These are phyloP conservation scores for Guadua angustifolia DNA, from an alignment of 176 grass and related monocot genomes.

Conservation along the genomic window DNA sequence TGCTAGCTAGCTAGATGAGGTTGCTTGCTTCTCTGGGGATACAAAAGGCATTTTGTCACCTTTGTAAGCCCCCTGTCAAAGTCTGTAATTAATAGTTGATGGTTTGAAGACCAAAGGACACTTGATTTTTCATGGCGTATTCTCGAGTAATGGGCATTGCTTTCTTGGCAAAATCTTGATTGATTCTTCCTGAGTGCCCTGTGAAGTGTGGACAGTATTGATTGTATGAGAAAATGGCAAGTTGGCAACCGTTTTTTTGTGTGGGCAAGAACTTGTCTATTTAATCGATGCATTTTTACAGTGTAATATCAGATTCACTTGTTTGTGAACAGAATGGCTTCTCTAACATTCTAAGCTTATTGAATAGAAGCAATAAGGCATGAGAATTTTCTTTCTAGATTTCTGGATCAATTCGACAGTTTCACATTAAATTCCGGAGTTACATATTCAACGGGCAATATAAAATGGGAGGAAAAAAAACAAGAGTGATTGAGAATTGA, in stretches of 20 bases:
- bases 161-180: conserved; percentile 47
- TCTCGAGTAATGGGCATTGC: conserved; percentile 53
- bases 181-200: conserved; percentile 34
- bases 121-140: conserved; percentile 57
- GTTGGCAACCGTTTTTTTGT: conserved; percentile 25
- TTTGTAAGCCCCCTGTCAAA: conserved; percentile 54
- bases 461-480: conserved; percentile 13
- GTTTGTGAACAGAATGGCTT: conserved; percentile 12
- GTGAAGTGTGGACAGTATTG: conserved; percentile 39
- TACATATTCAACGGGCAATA: neutral
- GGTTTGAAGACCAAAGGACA: conserved; percentile 51
- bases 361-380: neutral
- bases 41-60: conserved; percentile 71
- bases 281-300: neutral
- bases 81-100: conserved; percentile 73
- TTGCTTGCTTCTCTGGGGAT: conserved; percentile 56
- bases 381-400: neutral
- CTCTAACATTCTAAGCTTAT: neutral
- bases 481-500: neutral
- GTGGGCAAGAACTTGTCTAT: conserved; percentile 5
- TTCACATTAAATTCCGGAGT: neutral
- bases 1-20: conserved; percentile 65
- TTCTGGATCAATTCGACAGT: neutral
- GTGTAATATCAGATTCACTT: conserved; percentile 11
- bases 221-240: conserved; percentile 39